Conservation (phyloP, 225 moss, liverwort and hornwort genomes). For the Pseudoscleropodium purum region DNA sequence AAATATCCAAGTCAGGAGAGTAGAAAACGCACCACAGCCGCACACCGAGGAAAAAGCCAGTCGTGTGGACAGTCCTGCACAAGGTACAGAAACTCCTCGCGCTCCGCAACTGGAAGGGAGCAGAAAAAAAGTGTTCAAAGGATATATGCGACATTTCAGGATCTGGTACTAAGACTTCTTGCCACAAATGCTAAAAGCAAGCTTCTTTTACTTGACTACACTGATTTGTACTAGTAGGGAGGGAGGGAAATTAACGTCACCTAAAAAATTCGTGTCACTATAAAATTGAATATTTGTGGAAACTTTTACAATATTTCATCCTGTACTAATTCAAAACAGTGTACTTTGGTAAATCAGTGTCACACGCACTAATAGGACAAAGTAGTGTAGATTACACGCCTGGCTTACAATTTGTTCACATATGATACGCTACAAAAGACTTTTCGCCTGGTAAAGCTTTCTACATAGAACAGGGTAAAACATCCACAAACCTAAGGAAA, state of each 20-base stretch:
- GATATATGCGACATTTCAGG: neutral
- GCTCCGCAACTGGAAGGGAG: slow-evolving; percentile 2
- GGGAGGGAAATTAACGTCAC: neutral
- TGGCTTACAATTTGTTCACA: neutral
- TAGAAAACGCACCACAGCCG: slow-evolving; percentile 63
- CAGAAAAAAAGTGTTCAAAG: neutral
- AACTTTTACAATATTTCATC: neutral
- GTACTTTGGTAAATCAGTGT: too few relatives aligned
- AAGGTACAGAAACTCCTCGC: slow-evolving; percentile 35
- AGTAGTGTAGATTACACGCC: neutral
- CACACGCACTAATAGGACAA: neutral
- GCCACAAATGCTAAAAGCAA: neutral
- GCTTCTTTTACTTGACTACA: neutral
- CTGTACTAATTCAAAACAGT: neutral
- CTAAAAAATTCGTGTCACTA: neutral
- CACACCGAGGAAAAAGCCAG: slow-evolving; percentile 88
- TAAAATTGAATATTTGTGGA: neutral
- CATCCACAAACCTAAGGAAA: neutral
- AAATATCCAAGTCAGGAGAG: neutral
- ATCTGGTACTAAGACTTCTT: neutral
- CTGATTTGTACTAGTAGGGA: neutral
- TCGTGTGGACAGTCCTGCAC: slow-evolving; percentile 92
- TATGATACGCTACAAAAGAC: neutral
- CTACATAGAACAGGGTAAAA: neutral
- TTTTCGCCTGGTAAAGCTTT: neutral